Conservation (phyloP, 768 basidiomycete species). For the Tulasnella sp. region DNA sequence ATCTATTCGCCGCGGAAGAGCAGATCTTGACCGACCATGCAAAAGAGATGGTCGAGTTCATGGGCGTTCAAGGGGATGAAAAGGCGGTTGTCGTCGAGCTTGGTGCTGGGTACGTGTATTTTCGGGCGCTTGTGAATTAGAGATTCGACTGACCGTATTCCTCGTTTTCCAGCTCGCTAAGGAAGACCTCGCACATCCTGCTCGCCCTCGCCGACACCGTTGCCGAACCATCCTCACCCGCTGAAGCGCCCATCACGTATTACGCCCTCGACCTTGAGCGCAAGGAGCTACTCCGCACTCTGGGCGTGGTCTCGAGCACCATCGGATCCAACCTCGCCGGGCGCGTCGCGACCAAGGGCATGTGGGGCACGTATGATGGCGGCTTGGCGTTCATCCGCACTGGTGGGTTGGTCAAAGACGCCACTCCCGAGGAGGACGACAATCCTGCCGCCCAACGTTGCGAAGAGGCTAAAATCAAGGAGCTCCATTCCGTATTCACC, state of each 20-base stretch:
- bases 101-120: constrained; percentile 72
- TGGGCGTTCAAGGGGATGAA: constrained; percentile 56
- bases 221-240: constrained; percentile 23
- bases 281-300: constrained; percentile 75
- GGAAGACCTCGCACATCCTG: constrained; percentile 85
- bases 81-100: constrained; percentile 70
- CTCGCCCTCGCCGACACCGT: constrained; percentile 54
- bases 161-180: constrained; percentile 55
- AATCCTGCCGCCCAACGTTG: not conserved
- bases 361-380: constrained; percentile 89
- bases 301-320: constrained; percentile 57
- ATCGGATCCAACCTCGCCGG: constrained; percentile 56
- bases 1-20: constrained; percentile 85
- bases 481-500: not conserved
- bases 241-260: constrained; percentile 61
- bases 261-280: constrained; percentile 92
- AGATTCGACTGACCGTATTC: not conserved
- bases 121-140: not conserved
- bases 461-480: not conserved
- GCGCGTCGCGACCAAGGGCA: constrained; percentile 74
- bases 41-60: constrained; percentile 66
- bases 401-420: constrained; percentile 47
- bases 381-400: constrained; percentile 74
- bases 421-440: not conserved
- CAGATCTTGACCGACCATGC: constrained; percentile 70